phyloP scores from a whole-genome alignment of 495 filamentous ascomycete species.

The Pyrenula aspistea region DNA sequence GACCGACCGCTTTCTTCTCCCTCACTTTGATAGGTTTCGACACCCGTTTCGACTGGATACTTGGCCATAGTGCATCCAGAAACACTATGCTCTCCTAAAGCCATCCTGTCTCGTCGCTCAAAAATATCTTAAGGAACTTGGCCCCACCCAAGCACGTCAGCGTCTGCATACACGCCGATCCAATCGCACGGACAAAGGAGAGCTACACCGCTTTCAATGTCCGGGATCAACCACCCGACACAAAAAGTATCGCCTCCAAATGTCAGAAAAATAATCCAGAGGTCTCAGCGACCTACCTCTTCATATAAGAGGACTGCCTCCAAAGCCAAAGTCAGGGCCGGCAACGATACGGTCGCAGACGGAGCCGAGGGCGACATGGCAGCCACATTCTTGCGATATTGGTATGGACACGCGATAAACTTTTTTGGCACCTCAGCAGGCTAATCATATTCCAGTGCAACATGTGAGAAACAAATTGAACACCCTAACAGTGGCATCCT shows the following conservation, averaged over 20 bases:
- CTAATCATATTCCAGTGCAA: constrained; percentile 28
- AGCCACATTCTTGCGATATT: constrained; percentile 53
- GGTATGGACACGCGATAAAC: constrained; percentile 30
- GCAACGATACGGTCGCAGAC: not conserved
- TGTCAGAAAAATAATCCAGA: constrained; percentile 8
- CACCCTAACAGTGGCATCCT: constrained; percentile 49
- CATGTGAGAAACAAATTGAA: constrained; percentile 57
- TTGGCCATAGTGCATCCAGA: not conserved
- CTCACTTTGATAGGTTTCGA: not conserved
- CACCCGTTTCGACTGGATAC: not conserved
- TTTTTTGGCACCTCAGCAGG: not conserved
- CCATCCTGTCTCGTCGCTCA: no score
- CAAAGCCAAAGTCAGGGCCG: constrained; percentile 1
- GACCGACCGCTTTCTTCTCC: not conserved
- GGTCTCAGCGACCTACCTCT: constrained; percentile 7
- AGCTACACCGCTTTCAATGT: constrained; percentile 6
- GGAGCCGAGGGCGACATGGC: constrained; percentile 43
- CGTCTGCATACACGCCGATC: constrained; percentile 2
- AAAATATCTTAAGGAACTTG: no score
- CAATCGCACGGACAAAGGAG: not conserved
- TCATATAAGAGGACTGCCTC: constrained; percentile 4
- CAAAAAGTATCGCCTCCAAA: constrained; percentile 10
- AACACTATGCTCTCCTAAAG: no score
- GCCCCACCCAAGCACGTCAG: not conserved
- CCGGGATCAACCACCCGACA: constrained; percentile 6